Evolutionary conservation across 352 stramenopile species (phyloP).

Genomic region (Phytophthora rubi): DNA sequence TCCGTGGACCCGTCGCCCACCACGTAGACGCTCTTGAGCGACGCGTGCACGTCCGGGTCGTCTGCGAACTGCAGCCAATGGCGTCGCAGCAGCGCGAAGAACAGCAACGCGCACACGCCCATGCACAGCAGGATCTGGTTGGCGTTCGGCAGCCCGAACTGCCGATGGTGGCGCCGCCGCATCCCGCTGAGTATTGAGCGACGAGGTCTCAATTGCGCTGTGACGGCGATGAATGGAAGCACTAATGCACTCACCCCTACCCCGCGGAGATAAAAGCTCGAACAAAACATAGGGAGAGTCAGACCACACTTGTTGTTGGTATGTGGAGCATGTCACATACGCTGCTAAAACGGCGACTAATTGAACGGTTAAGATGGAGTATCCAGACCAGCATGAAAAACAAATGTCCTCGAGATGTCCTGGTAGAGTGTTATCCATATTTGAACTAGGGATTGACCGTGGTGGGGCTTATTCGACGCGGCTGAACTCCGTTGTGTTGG

Average conservation of each 20-base stretch:
- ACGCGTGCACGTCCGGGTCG: constrained; percentile 54
- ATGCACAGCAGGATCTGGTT: constrained; percentile 84
- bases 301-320: constrained; percentile 13
- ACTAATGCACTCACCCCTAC: constrained; percentile 6
- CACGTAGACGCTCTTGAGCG: constrained; percentile 63
- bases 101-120: constrained; percentile 57
- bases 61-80: constrained; percentile 68
- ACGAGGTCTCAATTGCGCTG: constrained; percentile 20
- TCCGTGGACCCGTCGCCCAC: constrained; percentile 39
- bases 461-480: constrained; percentile 61
- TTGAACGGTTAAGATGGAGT: constrained; percentile 11
- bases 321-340: constrained; percentile 22
- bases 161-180: constrained; percentile 59
- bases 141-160: constrained; percentile 83
- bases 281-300: constrained; percentile 13
- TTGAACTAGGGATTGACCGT: neutral
- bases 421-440: neutral
- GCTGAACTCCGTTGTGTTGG: constrained; percentile 87
- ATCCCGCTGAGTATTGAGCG: constrained; percentile 21
- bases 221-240: constrained; percentile 18
- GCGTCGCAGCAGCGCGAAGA: constrained; percentile 65
- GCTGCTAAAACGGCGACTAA: constrained; percentile 16
- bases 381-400: constrained; percentile 11
- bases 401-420: neutral
- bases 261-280: neutral